Evolutionary conservation across 2,329 filamentous ascomycete genomes (phyloP), one percentile per base, ranked within the genome.

Genomic region (Penicillium griseofulvum): DNA sequence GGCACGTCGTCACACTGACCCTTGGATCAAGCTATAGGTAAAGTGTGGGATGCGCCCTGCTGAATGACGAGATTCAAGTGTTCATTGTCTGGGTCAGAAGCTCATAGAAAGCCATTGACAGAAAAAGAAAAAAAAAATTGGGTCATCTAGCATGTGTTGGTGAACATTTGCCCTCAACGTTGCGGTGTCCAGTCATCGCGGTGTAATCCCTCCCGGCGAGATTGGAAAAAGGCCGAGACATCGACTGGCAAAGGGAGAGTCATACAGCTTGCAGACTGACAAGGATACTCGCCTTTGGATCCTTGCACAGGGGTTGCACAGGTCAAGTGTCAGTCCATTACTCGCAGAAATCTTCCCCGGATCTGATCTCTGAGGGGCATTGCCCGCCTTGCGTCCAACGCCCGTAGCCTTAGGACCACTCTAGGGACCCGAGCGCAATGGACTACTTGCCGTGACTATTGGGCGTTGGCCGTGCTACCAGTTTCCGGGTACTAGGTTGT

Each of bases 211-310:
- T n/a, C 28, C 45, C 46, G 45, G 60, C 29, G 46, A 45, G 19
- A 57, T 64, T 63, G 17, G 49, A 59, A 59, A 46, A 51, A 52
- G 36, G 42, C 62, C 59, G 61, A 62, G 59, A 63, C 62, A 64
- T 54, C 9, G 44, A 29, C 38, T 28, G 28, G 37, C 19, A 31
- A 49, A 39, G 24, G 29, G 44, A 44, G 33, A 52, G 54, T 63
- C 47, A 58, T 59, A 61, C 59, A 61, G 28, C 29, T 41, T 29
- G 42, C 41, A 45, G 50, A 43, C 33, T 45, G 53, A 54, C 59
- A 62, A 57, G 56, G 61, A 61, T 58, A 9, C 41, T 36, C 26
- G 37, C 42, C 8, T 50, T 14, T 14, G 36, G 12, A 55, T 58
- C 62, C 61, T 64, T 58, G 54, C 57, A 59, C 56, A 56, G 49